phyloP scores from a whole-genome alignment of 2,329 filamentous ascomycete genomes.

The Ascomycota sp. region DNA sequence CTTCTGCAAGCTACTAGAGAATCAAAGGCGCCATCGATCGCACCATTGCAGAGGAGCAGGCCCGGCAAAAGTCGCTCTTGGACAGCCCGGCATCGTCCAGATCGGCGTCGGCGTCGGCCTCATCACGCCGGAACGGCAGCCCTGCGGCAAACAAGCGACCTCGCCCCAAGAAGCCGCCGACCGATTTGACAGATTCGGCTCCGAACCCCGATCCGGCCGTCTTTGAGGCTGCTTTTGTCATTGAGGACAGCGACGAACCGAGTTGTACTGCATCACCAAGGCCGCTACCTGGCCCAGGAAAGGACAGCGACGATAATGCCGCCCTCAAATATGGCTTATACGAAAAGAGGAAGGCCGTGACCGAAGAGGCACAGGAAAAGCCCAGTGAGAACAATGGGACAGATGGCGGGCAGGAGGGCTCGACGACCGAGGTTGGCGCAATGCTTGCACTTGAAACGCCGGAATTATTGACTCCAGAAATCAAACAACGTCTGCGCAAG shows the following conservation, averaged over 20 bases:
- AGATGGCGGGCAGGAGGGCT: too few relatives aligned
- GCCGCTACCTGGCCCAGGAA: constrained; percentile 15
- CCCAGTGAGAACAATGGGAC: background rate
- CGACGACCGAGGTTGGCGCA: too few relatives aligned
- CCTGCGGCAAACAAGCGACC: constrained; percentile 6
- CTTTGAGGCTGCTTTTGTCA: constrained; percentile 66
- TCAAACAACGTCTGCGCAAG: constrained; percentile 54
- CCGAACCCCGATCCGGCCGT: constrained; percentile 59
- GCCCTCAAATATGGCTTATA: constrained; percentile 4
- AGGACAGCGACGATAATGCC: constrained; percentile 7
- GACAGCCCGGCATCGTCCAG: constrained; percentile 19
- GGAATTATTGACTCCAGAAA: constrained; percentile 45
- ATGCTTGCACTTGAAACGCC: constrained; percentile 5
- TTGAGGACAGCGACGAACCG: constrained; percentile 58
- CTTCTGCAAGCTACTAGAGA: constrained; percentile 26
- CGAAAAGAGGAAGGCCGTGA: constrained; percentile 6
- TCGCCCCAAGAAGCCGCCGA: constrained; percentile 16
- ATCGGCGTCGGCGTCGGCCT: constrained; percentile 8
- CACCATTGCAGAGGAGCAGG: constrained; percentile 78
- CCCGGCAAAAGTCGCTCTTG: constrained; percentile 39
- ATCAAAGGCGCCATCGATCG: constrained; percentile 68
- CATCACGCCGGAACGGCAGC: constrained; percentile 9
- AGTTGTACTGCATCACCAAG: constrained; percentile 38
- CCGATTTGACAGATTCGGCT: constrained; percentile 16
- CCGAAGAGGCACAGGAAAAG: constrained; percentile 4